phyloP scores from a whole-genome alignment of 306 rosid genomes.

The Parietaria judaica region DNA sequence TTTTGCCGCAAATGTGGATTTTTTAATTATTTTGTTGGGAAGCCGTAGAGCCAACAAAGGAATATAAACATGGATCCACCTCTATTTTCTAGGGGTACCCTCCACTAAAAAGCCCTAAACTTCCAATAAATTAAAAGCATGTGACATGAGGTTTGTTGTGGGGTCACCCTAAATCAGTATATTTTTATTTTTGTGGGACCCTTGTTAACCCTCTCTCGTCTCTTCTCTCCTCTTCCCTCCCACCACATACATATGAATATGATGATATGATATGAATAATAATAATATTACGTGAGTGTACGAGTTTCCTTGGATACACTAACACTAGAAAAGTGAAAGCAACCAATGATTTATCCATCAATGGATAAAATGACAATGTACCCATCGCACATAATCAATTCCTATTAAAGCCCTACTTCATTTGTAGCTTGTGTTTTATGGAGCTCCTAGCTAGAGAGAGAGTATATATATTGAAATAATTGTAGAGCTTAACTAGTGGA shows the following conservation, averaged over 20 bases:
- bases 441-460: no score
- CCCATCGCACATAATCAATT: slow-evolving; percentile 16
- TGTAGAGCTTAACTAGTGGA: no score
- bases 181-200: slow-evolving; percentile 16
- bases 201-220: slow-evolving; percentile 11
- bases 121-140: slow-evolving; percentile 29
- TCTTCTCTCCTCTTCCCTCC: slow-evolving; percentile 9
- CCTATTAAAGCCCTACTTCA: slow-evolving; percentile 14
- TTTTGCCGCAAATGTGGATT: no score
- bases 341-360: slow-evolving; percentile 41
- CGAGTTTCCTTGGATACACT: slow-evolving; percentile 27
- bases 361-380: slow-evolving; percentile 37
- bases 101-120: slow-evolving; percentile 23
- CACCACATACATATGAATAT: background rate
- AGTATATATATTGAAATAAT: no score
- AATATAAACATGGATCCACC: slow-evolving; percentile 56
- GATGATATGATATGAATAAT: background rate
- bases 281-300: slow-evolving; percentile 10
- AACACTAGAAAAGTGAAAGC: slow-evolving; percentile 45
- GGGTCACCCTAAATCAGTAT: slow-evolving; percentile 24
- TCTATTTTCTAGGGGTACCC: slow-evolving; percentile 29
- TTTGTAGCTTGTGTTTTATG: no score
- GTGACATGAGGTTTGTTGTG: slow-evolving; percentile 30
- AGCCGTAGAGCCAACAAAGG: slow-evolving; percentile 26
- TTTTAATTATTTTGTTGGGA: background rate